These are phyloP conservation scores for Aspergillus aculeatus DNA, from an alignment of 2,329 filamentous ascomycete genomes.

Conservation along the genomic window DNA sequence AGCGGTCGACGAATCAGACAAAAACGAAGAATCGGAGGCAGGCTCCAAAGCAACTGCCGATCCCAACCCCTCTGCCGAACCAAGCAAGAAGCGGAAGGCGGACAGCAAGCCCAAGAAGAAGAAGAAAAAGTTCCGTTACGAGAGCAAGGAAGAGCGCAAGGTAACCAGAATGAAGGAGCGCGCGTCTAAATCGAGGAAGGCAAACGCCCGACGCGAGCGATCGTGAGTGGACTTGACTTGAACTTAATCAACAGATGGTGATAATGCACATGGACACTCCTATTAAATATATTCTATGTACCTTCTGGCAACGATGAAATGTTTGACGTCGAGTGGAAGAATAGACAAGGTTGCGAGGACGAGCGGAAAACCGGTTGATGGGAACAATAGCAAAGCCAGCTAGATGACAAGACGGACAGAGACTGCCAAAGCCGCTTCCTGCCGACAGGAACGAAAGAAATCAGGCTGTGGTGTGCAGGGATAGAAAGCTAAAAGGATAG, in stretches of 20 bases:
- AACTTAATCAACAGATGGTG: not conserved
- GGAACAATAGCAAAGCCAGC: slow-evolving; percentile 13
- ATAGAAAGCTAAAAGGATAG: slow-evolving; percentile 21
- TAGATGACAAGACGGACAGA: slow-evolving; percentile 18
- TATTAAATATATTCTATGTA: slow-evolving; percentile 18
- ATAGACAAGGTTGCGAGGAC: slow-evolving; percentile 15
- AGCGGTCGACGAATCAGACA: slow-evolving; percentile 30
- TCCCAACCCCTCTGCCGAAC: slow-evolving; percentile 42
- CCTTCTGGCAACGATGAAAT: slow-evolving; percentile 10
- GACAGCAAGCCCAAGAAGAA: slow-evolving; percentile 67
- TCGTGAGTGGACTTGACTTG: slow-evolving; percentile 20
- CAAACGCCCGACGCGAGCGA: slow-evolving; percentile 52
- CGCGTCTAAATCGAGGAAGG: slow-evolving; percentile 68
- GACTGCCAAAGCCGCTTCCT: slow-evolving; percentile 19
- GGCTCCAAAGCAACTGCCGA: slow-evolving; percentile 30
- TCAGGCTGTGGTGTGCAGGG: slow-evolving; percentile 27
- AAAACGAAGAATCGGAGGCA: slow-evolving; percentile 29
- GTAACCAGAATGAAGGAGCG: slow-evolving; percentile 61
- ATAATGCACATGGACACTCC: not conserved
- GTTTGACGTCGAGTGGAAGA: slow-evolving; percentile 9
- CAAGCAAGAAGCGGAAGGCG: slow-evolving; percentile 48
- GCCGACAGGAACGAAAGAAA: slow-evolving; percentile 23
- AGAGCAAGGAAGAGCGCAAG: slow-evolving; percentile 79
- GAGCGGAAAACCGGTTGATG: slow-evolving; percentile 16
- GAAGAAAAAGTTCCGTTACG: slow-evolving; percentile 90